These are phyloP conservation scores for Coleophoma eucalyptorum DNA, from an alignment of 2,329 filamentous ascomycete species.

Conservation along the genomic window DNA sequence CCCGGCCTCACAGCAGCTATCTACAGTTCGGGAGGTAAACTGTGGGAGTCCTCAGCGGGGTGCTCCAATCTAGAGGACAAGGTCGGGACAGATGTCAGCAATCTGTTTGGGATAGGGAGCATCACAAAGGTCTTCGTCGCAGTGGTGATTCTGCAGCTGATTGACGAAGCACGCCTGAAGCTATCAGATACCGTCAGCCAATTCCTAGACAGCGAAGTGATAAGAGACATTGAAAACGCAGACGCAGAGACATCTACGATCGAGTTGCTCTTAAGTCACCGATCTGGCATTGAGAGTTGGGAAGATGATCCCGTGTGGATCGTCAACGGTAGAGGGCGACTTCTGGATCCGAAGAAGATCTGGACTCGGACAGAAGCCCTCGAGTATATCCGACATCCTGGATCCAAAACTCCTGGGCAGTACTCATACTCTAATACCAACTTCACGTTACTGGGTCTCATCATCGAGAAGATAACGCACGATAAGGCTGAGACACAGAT, in stretches of 20 bases:
- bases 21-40: constrained; percentile 4
- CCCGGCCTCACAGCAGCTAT: constrained; percentile 11
- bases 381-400: constrained; percentile 7
- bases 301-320: constrained; percentile 12
- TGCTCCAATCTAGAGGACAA: neutral
- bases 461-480: constrained; percentile 9
- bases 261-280: constrained; percentile 6
- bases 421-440: constrained; percentile 7
- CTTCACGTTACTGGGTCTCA: constrained; percentile 8
- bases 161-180: constrained; percentile 10
- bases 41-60: constrained; percentile 7
- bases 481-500: constrained; percentile 7
- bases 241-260: constrained; percentile 3
- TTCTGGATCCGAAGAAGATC: constrained; percentile 6
- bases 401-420: neutral
- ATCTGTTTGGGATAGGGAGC: constrained; percentile 12
- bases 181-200: constrained; percentile 1
- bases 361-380: constrained; percentile 8
- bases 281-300: constrained; percentile 10
- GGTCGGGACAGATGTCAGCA: neutral
- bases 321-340: constrained; percentile 4
- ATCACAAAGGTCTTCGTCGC: constrained; percentile 14
- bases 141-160: constrained; percentile 10
- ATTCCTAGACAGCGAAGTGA: neutral
- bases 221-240: constrained; percentile 6